Conservation (phyloP, 2,329 filamentous ascomycete species). For the Triangularia setosa region DNA sequence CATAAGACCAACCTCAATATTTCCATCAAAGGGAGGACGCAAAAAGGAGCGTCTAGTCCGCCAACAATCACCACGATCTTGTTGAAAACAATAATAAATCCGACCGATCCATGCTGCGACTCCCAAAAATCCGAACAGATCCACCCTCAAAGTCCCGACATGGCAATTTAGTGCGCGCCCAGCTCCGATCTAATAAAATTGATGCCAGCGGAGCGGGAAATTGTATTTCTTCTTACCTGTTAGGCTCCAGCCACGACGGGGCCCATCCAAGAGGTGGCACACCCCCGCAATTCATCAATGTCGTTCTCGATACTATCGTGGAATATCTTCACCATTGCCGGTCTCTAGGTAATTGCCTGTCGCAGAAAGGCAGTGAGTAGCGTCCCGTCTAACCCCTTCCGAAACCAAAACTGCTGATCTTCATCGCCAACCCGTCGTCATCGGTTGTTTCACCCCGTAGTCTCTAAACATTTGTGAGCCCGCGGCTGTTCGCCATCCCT, state of each 20-base stretch:
- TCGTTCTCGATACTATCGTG: neutral
- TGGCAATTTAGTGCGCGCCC: neutral
- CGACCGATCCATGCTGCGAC: slow-evolving; percentile 5
- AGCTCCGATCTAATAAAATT: neutral
- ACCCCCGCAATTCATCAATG: neutral
- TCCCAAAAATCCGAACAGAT: neutral
- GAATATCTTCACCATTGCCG: neutral
- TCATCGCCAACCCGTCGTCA: slow-evolving; percentile 15
- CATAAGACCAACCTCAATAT: no score
- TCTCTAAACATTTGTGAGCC: neutral
- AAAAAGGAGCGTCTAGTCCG: no score
- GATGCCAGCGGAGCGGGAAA: neutral
- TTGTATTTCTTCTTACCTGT: neutral
- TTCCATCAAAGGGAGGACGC: neutral
- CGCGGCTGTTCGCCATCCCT: slow-evolving; percentile 10
- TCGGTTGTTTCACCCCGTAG: slow-evolving; percentile 13
- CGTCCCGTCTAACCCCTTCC: slow-evolving; percentile 7
- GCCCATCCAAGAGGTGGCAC: neutral
- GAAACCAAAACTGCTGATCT: slow-evolving; percentile 20
- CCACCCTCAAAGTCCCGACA: neutral
- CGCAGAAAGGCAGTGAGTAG: neutral
- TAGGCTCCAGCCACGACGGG: neutral
- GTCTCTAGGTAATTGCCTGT: neutral
- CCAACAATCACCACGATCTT: no score
- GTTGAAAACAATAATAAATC: neutral